Evolutionary conservation across 2,329 filamentous ascomycete species (phyloP), one percentile per base, ranked within the genome.

Genomic region (Uncinocarpus reesii): DNA sequence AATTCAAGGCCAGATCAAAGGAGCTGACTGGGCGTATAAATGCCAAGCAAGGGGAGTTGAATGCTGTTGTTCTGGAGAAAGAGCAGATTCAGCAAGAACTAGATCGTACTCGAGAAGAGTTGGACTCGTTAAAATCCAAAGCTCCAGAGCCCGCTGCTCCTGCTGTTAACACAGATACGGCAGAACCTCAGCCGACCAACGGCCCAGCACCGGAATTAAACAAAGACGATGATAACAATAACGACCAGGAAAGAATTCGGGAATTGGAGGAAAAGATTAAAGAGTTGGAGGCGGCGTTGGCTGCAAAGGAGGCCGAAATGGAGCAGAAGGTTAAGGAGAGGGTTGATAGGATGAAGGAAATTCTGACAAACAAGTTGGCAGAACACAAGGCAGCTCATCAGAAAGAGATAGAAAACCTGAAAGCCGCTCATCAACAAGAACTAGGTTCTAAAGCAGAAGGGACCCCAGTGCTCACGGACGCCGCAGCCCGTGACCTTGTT

Each of bases 71-170:
- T 5, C 71, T 79, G 7, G 81, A 92, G 61, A 88, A 86, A 63
- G 73, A 80, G 15, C 71, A 72, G 1, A 71, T 86, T n/a, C 78
- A 86, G 54, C 69, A 78, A 49, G 81, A 88, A 58, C 69, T 94
- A 10, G 73, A 81, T 44, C 68, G 71, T 7, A 76, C 76, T 1
- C 75, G 79, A 48, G 69, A 75, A 4, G 80, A 87, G 57, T 73
- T 84, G 35, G 60, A 60, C 24, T 49, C 54, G 2, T 49, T 67
- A 29, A 69, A 68, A 56, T 47, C 55, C 37, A 83, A 87, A 48
- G 71, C 78, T 52, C 77, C 79, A 11, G 61, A 64, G 40, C 50
- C 60, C 18, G 54, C 54, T 32, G 15, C 62, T 18, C 50, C 58
- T 13, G 55, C 48, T 58, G 20, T 13, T 7, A 52, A 74, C 67